phyloP scores from a whole-genome alignment of 202 grass and related monocot species.

The Zoysia matrella region DNA sequence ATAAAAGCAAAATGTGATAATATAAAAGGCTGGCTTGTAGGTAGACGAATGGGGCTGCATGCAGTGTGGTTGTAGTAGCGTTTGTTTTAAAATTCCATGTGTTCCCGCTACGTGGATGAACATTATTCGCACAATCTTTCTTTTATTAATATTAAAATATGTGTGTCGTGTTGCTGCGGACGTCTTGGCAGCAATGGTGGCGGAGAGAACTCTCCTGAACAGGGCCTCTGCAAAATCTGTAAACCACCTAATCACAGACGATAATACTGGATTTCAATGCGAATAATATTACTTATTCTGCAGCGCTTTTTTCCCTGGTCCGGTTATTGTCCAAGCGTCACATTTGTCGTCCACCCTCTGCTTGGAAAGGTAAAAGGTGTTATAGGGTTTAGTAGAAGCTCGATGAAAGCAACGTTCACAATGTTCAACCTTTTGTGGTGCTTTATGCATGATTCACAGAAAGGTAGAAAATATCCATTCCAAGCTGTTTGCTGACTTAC shows the following conservation, averaged over 20 bases:
- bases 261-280: neutral
- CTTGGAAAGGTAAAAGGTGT: neutral
- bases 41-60: neutral
- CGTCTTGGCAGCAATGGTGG: neutral
- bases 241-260: neutral
- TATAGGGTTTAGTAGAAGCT: no score
- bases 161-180: neutral
- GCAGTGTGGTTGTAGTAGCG: neutral
- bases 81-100: neutral
- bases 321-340: constrained; percentile 6
- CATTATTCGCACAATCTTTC: neutral
- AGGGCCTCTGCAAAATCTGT: neutral
- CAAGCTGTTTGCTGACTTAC: no score
- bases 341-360: neutral
- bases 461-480: no score
- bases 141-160: constrained; percentile 8
- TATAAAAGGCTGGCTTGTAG: neutral
- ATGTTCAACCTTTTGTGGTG: no score
- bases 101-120: neutral
- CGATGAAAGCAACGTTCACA: no score
- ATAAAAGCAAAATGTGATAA: neutral
- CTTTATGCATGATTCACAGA: no score
- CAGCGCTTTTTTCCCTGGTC: neutral
- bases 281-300: neutral
- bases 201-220: neutral